These are phyloP conservation scores for Alternaria panax DNA, from an alignment of 2,329 filamentous ascomycete species.

Conservation along the genomic window DNA sequence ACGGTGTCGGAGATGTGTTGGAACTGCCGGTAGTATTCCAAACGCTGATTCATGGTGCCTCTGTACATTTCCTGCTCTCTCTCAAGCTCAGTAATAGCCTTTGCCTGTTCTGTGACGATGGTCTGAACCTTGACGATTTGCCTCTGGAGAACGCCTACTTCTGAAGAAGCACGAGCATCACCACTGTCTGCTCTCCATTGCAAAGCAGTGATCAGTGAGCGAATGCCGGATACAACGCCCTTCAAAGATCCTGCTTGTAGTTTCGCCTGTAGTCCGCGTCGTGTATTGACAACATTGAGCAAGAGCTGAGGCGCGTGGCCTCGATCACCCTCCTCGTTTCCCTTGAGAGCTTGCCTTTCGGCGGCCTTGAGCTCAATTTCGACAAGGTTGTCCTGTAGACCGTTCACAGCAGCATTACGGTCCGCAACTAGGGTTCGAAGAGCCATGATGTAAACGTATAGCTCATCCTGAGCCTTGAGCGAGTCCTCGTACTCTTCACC, in stretches of 20 bases:
- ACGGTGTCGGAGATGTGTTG: slow-evolving; percentile 92
- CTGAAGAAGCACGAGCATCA: slow-evolving; percentile 64
- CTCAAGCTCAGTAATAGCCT: slow-evolving; percentile 61
- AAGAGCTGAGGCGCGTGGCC: slow-evolving; percentile 76
- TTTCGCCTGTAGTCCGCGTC: slow-evolving; percentile 59
- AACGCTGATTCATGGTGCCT: slow-evolving; percentile 79
- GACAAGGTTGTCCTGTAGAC: slow-evolving; percentile 76
- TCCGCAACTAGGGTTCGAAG: slow-evolving; percentile 80
- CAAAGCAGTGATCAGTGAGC: slow-evolving; percentile 67
- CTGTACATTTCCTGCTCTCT: slow-evolving; percentile 80
- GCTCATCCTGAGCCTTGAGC: slow-evolving; percentile 84
- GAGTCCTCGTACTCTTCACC: slow-evolving; percentile 92
- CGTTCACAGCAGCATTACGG: slow-evolving; percentile 77
- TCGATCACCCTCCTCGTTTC: slow-evolving; percentile 59
- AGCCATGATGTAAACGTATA: slow-evolving; percentile 84
- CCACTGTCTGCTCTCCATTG: slow-evolving; percentile 65
- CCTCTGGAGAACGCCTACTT: slow-evolving; percentile 69
- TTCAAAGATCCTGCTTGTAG: slow-evolving; percentile 70
- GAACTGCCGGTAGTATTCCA: slow-evolving; percentile 90
- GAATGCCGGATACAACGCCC: slow-evolving; percentile 72
- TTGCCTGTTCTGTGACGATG: slow-evolving; percentile 61
- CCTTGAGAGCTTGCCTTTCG: slow-evolving; percentile 65
- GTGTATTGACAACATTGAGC: slow-evolving; percentile 60
- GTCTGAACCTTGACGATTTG: slow-evolving; percentile 68
- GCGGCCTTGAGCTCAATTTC: slow-evolving; percentile 74